Conservation (phyloP, 148 eudicot species). For the Persicaria maculosa region DNA sequence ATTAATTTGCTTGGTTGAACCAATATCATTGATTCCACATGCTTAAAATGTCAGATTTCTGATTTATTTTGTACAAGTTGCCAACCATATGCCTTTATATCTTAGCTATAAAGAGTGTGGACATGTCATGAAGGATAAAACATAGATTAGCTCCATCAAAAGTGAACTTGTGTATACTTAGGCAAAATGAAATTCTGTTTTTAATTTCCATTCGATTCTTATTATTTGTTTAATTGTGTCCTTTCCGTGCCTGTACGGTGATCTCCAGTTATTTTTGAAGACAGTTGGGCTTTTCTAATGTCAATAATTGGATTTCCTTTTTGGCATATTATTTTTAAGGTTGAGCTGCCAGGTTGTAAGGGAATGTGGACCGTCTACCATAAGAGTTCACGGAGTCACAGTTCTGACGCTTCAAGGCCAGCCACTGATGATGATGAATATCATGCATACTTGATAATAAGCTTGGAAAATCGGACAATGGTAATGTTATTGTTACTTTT, state of each 20-base stretch:
- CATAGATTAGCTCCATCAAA: background rate
- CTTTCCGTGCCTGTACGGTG: background rate
- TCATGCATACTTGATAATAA: slow-evolving; percentile 93
- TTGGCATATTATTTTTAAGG: slow-evolving; percentile 32
- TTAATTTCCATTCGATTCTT: background rate
- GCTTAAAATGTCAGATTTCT: background rate
- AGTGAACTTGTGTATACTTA: background rate
- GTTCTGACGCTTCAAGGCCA: slow-evolving; percentile 58
- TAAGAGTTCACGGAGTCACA: slow-evolving; percentile 73
- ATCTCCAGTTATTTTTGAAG: slow-evolving; percentile 2
- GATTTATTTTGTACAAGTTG: background rate
- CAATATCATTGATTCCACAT: background rate
- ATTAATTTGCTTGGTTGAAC: background rate
- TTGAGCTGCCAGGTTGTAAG: slow-evolving; percentile 75
- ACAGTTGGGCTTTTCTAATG: background rate
- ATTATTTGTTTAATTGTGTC: background rate
- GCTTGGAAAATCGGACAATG: slow-evolving; percentile 94
- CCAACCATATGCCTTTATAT: background rate
- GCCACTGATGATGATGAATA: slow-evolving; percentile 83
- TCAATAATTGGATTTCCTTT: background rate
- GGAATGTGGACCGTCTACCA: slow-evolving; percentile 99
- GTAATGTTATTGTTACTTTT: slow-evolving; percentile 28
- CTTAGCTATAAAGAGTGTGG: background rate
- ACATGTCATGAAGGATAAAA: background rate
- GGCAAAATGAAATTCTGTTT: background rate